These are phyloP conservation scores for Nitzschia sp. DNA, from an alignment of 108 stramenopile genomes.

Conservation along the genomic window DNA sequence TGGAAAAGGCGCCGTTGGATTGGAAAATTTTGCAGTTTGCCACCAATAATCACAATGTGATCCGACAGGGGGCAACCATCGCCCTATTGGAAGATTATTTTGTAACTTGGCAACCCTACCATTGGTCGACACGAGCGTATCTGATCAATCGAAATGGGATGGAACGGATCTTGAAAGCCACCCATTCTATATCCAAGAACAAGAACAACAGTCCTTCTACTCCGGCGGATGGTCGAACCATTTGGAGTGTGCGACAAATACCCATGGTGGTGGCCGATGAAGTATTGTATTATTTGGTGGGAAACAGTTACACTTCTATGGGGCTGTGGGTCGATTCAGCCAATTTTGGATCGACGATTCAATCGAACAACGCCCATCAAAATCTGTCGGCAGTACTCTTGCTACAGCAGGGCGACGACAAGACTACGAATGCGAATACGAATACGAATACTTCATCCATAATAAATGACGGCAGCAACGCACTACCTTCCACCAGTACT, in stretches of 20 bases:
- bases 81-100: slow-evolving; percentile 7
- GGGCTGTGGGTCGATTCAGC: slow-evolving; percentile 4
- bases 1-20: slow-evolving; percentile 1
- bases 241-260: background rate
- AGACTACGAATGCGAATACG: too few relatives aligned
- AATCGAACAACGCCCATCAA: slow-evolving; percentile 2
- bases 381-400: background rate
- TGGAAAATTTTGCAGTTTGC: slow-evolving; percentile 10
- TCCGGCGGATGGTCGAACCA: background rate
- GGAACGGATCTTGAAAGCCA: background rate
- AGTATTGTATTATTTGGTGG: background rate
- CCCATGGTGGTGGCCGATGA: slow-evolving; percentile 15
- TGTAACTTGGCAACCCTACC: slow-evolving; percentile 10
- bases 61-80: background rate
- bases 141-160: slow-evolving; percentile 6
- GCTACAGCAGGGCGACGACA: too few relatives aligned
- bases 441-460: too few relatives aligned
- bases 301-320: background rate
- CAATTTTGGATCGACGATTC: slow-evolving; percentile 10
- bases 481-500: too few relatives aligned
- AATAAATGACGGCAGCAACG: too few relatives aligned
- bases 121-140: slow-evolving; percentile 13
- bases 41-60: slow-evolving; percentile 6
- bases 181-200: background rate
- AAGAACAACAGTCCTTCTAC: background rate